Evolutionary conservation across 495 filamentous ascomycete genomes (phyloP), one percentile per base, ranked within the genome.

Genomic region (Penicillium goetzii): DNA sequence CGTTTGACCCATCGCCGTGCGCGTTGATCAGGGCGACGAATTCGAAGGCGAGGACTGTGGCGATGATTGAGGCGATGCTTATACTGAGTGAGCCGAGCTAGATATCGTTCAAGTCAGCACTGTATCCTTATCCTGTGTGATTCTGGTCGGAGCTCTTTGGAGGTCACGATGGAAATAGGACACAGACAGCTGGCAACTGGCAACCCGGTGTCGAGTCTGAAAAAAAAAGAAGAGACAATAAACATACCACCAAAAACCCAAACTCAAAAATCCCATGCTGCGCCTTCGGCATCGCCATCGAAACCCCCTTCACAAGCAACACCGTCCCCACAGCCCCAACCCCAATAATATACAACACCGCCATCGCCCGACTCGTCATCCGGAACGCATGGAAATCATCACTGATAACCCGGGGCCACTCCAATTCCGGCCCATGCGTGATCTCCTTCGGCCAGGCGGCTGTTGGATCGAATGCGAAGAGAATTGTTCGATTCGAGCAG

Each of bases 301-400:
- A 61, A 53, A 63, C 66, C 17, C 65, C 43, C 34, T 67, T 64
- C 3, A 75, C 67, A 4, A 92, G 45, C 43, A 92, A 72, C 6
- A 81, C 76, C 10, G 88, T 64, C 12, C 84, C 87, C 23, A 84
- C 78, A 17, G 88, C 76, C 5, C 76, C 85, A 38, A 86, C 81
- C 3, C 82, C 87, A 10, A 92, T 78, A 62, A 81, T 83, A 69
- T 91, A 91, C 56, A 93, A 74, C 34, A 90, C 78, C 58, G 88
- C 88, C 63, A 86, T 80, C 0, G 84, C 85, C 26, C 84, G 81
- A 43, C 67, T 78, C 23, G 80, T 80, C 15, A 74, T 53, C n/a
- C 65, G 63, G 54, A 82, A 75, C 2, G 80, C 81, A 59, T 86
- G 74, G 58, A 93, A 76, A 26, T 84, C 84, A 40, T 83, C 74